Base-by-base conservation (phyloP, 371 early-diverging fungal genomes). In the Batkoa obscura region DNA sequence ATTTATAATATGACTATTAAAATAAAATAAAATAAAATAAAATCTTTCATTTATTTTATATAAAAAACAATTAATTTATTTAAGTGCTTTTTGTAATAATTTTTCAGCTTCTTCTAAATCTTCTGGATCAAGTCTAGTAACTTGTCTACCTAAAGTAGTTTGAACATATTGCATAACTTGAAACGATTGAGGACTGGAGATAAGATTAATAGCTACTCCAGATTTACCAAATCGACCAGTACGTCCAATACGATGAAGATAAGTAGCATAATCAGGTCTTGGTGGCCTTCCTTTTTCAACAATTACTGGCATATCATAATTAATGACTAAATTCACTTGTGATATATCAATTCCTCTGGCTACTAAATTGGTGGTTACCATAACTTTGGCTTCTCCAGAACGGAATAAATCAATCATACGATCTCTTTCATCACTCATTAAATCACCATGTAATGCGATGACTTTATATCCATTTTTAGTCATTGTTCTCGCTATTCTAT, bases 201-300 rank as follows among this genome's bases (percentile, higher is more conserved):
- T 84, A 76, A 99, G 93, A 69, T 97, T 98, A 68, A 99, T 86
- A 45, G 86, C 83, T 23, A 95, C 90, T 31, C 99, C 99, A 0
- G 79, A 79, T 56, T 98, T 84, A 13, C 98, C 97, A 65, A 98
- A 99, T 54, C 99, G 81, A 36, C 99, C 99, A 0, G 99, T 97
- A 62, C 99, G 81, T 10, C 99, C 99, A 62, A 99, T 94, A 59
- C 99, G 82, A 66, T 99, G 99, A 39, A 98, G 72, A 63, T 99
- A 99, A 0, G 96, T 95, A 63, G 96, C 96, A 13, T 78, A 78
- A 57, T 93, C 94, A 0, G 89, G 82, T 1, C 66, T 62, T 4
- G 8, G 3, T n/a, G n/a, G n/a, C n/a, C n/a, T n/a, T 3, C 9
- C 45, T 39, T 34, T 12, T 4, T 38, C 10, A 53, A 38, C 39